Evolutionary conservation across 352 stramenopile species (phyloP).

Genomic region (Pythium angustatum): DNA sequence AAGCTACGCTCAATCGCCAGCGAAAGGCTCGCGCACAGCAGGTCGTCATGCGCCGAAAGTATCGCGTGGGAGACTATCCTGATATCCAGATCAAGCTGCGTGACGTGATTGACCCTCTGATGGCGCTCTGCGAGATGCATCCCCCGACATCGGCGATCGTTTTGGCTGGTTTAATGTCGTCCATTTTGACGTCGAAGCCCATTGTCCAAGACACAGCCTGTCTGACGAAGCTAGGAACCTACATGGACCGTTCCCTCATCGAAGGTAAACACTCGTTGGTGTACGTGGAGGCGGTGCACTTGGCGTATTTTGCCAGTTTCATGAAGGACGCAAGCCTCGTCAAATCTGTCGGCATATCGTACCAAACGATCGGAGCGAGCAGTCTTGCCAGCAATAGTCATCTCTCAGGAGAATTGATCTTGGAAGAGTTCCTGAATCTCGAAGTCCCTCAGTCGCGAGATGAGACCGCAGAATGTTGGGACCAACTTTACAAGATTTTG

Average conservation of each 20-base stretch:
- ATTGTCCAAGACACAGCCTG: neutral
- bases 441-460: conserved; percentile 24
- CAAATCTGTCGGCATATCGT: conserved; percentile 37
- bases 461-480: conserved; percentile 43
- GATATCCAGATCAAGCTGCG: conserved; percentile 78
- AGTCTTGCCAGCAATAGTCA: conserved; percentile 62
- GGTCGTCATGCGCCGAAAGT: conserved; percentile 68
- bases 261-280: conserved; percentile 21
- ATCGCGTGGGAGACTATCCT: conserved; percentile 68
- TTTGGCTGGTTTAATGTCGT: conserved; percentile 34
- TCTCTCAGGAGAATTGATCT: conserved; percentile 56
- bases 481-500: conserved; percentile 77
- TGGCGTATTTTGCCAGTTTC: conserved; percentile 54
- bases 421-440: conserved; percentile 65
- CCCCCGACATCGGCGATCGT: conserved; percentile 35
- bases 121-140: conserved; percentile 60
- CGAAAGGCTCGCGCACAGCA: conserved; percentile 47
- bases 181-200: conserved; percentile 22
- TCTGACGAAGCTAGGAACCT: conserved; percentile 4
- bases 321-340: conserved; percentile 34
- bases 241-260: conserved; percentile 21
- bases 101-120: conserved; percentile 70
- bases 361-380: conserved; percentile 47
- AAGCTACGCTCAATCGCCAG: conserved; percentile 53
- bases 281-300: conserved; percentile 32